phyloP scores from a whole-genome alignment of 2,329 filamentous ascomycete species.

The Aspergillus aculeatus region DNA sequence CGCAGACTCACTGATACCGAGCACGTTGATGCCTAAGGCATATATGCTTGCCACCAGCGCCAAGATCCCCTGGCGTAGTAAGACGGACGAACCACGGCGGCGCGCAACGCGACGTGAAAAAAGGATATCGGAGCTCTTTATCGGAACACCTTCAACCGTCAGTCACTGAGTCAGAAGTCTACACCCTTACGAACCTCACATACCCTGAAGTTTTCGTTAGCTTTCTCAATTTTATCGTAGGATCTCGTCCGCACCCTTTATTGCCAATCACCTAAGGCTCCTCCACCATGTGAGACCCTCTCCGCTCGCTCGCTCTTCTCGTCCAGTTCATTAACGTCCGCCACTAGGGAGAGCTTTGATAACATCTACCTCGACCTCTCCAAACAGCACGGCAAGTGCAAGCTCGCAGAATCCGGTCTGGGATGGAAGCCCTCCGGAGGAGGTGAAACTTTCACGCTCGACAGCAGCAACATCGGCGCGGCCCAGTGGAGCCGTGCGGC shows the following conservation, averaged over 20 bases:
- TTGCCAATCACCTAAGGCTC: constrained; percentile 15
- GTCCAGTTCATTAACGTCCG: constrained; percentile 11
- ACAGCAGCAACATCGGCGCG: constrained; percentile 76
- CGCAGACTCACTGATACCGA: not conserved
- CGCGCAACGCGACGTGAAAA: constrained; percentile 28
- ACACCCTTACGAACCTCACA: not conserved
- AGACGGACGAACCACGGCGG: constrained; percentile 14
- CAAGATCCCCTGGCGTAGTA: constrained; percentile 14
- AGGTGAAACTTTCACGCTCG: constrained; percentile 90
- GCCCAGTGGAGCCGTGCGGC: constrained; percentile 95
- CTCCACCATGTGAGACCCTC: constrained; percentile 37
- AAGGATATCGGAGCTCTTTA: constrained; percentile 19
- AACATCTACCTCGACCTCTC: constrained; percentile 96
- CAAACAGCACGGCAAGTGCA: constrained; percentile 86
- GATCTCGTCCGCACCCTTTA: not conserved
- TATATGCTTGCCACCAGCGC: not conserved
- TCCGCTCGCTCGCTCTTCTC: not conserved
- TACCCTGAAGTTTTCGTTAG: not conserved
- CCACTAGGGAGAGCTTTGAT: constrained; percentile 81
- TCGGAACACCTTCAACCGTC: constrained; percentile 2
- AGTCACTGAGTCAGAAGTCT: not conserved
- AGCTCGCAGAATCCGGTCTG: constrained; percentile 89
- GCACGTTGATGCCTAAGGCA: constrained; percentile 13
- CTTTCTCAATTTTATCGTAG: not conserved
- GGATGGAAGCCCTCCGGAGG: constrained; percentile 90